Base-by-base conservation (phyloP, 805 yeast genomes). In the Lachancea nothofagi region DNA sequence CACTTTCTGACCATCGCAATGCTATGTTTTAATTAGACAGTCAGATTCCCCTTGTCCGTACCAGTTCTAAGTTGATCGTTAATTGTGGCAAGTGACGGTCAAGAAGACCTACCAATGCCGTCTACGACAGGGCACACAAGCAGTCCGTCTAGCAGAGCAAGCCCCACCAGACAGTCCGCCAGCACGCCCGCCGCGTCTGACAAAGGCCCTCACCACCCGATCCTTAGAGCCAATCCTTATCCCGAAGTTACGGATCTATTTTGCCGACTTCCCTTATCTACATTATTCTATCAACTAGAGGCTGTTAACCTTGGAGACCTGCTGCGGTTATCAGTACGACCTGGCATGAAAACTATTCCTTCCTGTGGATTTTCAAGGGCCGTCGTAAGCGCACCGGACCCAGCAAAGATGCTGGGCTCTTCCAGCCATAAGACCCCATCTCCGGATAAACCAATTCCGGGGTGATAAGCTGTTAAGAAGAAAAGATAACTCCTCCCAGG, bases 231-330 rank as follows among this genome's bases (percentile, higher is more conserved):
- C 67, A 63, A 63, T 63, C 63, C 67, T 62, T 62, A 53, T 63
- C 67, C 65, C 66, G 65, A 61, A 62, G 66, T 61, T 61, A 64
- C 66, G 64, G 65, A 63, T 60, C 65, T 52, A 62, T 58, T 62
- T 61, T 62, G 67, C 67, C 65, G 67, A 62, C 65, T 64, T 64
- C 67, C 67, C 66, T 60, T 61, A 62, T 59, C 67, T 61, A 62
- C 66, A 59, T 62, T 60, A 58, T 62, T 61, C 67, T 62, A 60
- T 64, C 66, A 63, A 62, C 67, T 61, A 63, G 66, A 64, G 67
- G 66, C 67, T 61, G 67, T 64, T 64, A 63, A 62, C 67, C 68
- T 64, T 59, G 68, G 67, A 64, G 67, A 62, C 67, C 67, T 64
- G 66, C 66, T 64, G 67, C 67, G 68, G 67, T 55, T 62, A 62